A percentile compares a stretch with the other conserved stretches of the same genome.
These are phyloP conservation scores for Beauveria sp. DNA, from an alignment of 2,329 filamentous ascomycete genomes.

Conservation along the genomic window DNA sequence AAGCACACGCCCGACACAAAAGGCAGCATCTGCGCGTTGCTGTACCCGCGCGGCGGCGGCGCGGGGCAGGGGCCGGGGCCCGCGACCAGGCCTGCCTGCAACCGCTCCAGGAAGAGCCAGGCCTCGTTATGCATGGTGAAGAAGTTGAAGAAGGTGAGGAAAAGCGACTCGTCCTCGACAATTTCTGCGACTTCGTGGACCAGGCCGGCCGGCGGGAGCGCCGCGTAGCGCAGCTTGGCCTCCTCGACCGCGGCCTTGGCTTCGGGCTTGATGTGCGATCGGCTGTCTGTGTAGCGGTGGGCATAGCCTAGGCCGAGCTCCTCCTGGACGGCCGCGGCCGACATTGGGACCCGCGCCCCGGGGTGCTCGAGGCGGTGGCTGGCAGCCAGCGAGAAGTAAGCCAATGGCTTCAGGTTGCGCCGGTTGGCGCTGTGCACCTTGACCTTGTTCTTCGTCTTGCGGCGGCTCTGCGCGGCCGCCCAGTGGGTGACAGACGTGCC, in stretches of 20 bases:
- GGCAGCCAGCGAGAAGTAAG: not conserved
- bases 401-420: slow-evolving; percentile 12
- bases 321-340: not conserved
- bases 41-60: not conserved
- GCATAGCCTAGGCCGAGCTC: not conserved
- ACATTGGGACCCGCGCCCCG: not conserved
- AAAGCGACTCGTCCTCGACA: not conserved
- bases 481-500: slow-evolving; percentile 17
- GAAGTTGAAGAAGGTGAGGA: not conserved
- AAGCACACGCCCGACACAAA: not conserved
- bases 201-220: not conserved
- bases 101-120: not conserved
- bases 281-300: not conserved
- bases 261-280: not conserved
- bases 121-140: slow-evolving; percentile 3
- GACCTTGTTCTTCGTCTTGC: slow-evolving; percentile 10
- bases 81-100: not conserved
- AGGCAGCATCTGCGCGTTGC: not conserved
- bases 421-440: slow-evolving; percentile 11
- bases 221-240: not conserved
- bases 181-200: not conserved
- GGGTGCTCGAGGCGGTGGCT: not conserved
- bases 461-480: slow-evolving; percentile 3
- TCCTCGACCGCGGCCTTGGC: not conserved
- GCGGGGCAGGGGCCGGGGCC: not conserved